Base-by-base conservation (phyloP, 306 rosid species). In the Trifolium fragiferum region DNA sequence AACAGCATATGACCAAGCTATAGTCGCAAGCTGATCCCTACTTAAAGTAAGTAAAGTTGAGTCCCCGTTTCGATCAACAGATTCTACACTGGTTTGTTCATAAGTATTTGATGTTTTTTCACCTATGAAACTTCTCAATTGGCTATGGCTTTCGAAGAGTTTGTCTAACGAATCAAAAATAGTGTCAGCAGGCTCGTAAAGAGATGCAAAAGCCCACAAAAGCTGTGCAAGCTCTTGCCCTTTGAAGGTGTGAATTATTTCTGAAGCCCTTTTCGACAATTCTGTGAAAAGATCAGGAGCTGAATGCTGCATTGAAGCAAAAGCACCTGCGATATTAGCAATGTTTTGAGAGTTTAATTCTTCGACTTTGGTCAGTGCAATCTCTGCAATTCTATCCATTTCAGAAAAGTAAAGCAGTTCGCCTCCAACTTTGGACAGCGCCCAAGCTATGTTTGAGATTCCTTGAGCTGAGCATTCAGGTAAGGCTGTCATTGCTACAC, bases 141-240 rank as follows among this genome's bases (percentile, higher is more conserved):
- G 97, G 72, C 58, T 33, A 57, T 75, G 75, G 75, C 80, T 87
- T 46, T 57, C 58, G 78, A 76, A 89, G 71, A 83, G 70, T 18
- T 21, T 63, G 66, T 93, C 98, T 79, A 93, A 82, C 69, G 97
- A 85, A 66, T 87, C 91, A 72, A 90, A 82, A 21, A 94, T 20
- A 65, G 70, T 66, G 54, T 83, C 90, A 66, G 83, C 87, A 51
- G 96, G 84, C 80, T 91, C 97, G 23, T 82, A 82, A 49, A 94
- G 76, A 83, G 96, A 86, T 32, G 98, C 90, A 78, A 91, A 91
- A 76, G 97, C 98, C 98, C 98, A 91, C 82, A 94, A 83, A 32
- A 94, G 76, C 85, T 94, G 98, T 25, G 97, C 90, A 69, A 91
- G 86, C 84, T 94, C 98, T 85, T 91, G 98, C 79, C 86, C 98